Percentiles rank a stretch among this genome's conserved stretches.
Conservation (phyloP, 1,139 yeast species). For the Kodamaea alishanica region DNA sequence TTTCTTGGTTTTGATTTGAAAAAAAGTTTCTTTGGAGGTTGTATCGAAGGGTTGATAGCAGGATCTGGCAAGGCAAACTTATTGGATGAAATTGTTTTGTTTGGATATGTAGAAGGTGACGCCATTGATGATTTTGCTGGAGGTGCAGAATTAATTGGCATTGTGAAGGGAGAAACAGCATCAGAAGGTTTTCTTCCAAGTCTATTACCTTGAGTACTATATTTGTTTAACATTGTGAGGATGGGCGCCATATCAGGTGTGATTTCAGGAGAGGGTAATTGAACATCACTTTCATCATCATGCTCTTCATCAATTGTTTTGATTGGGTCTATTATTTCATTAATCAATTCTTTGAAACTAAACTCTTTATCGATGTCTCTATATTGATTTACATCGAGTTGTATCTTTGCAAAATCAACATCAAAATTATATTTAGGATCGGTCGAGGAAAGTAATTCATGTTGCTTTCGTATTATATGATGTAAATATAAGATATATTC, state of each 20-base stretch:
- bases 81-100: slow-evolving; percentile 5
- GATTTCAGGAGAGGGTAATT: slow-evolving; percentile 41
- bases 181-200: slow-evolving; percentile 10
- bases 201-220: slow-evolving; percentile 9
- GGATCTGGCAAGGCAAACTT: slow-evolving; percentile 41
- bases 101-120: slow-evolving; percentile 7
- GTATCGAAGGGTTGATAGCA: slow-evolving; percentile 23
- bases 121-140: slow-evolving; percentile 5
- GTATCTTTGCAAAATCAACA: slow-evolving; percentile 47
- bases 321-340: slow-evolving; percentile 8
- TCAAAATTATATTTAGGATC: slow-evolving; percentile 29
- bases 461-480: slow-evolving; percentile 49
- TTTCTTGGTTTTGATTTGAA: slow-evolving; percentile 27
- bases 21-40: slow-evolving; percentile 26
- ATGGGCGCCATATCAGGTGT: slow-evolving; percentile 45
- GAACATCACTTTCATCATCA: slow-evolving; percentile 12
- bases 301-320: slow-evolving; percentile 15
- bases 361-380: slow-evolving; percentile 57
- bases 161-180: slow-evolving; percentile 16
- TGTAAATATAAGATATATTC: slow-evolving; percentile 74
- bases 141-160: slow-evolving; percentile 6
- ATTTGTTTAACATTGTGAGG: slow-evolving; percentile 27
- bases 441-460: slow-evolving; percentile 26
- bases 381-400: slow-evolving; percentile 55
- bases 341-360: slow-evolving; percentile 39